A percentile compares a stretch with the other conserved stretches of the same genome.
Evolutionary conservation across 495 filamentous ascomycete genomes (phyloP).

Genomic region (Aspergillus coremiiformis): DNA sequence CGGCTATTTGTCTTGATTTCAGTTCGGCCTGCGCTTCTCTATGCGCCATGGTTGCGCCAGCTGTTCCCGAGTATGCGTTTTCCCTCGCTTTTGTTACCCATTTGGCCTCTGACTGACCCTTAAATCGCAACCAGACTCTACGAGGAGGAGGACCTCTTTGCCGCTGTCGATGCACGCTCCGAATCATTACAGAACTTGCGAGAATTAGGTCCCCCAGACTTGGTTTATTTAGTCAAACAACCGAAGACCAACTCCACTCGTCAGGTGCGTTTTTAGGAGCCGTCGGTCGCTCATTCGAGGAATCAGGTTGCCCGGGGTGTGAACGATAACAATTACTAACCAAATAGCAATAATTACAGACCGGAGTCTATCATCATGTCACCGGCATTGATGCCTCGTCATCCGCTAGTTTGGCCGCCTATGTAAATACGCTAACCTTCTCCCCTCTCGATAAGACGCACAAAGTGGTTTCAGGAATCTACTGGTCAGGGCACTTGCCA

Average conservation of each 20-base stretch:
- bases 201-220: slow-evolving; percentile 90
- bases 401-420: slow-evolving; percentile 91
- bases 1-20: not conserved
- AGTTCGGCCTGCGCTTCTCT: slow-evolving; percentile 17
- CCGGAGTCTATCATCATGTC: slow-evolving; percentile 95
- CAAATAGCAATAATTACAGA: slow-evolving; percentile 38
- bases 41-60: slow-evolving; percentile 74
- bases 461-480: slow-evolving; percentile 88
- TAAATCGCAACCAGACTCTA: slow-evolving; percentile 57
- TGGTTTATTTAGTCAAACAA: slow-evolving; percentile 92
- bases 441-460: slow-evolving; percentile 75
- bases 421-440: slow-evolving; percentile 95
- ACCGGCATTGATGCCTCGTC: slow-evolving; percentile 96
- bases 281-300: not conserved
- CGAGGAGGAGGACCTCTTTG: slow-evolving; percentile 75
- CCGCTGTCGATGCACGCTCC: slow-evolving; percentile 82
- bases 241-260: slow-evolving; percentile 48
- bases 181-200: slow-evolving; percentile 76
- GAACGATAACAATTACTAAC: slow-evolving; percentile 7
- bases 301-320: not conserved
- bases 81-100: slow-evolving; percentile 21
- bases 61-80: slow-evolving; percentile 74
- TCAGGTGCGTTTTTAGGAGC: slow-evolving; percentile 30
- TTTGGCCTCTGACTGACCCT: slow-evolving; percentile 14
- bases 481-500: slow-evolving; percentile 57